phyloP scores from a whole-genome alignment of 257 asterid species.

The Scutellaria galericulata region DNA sequence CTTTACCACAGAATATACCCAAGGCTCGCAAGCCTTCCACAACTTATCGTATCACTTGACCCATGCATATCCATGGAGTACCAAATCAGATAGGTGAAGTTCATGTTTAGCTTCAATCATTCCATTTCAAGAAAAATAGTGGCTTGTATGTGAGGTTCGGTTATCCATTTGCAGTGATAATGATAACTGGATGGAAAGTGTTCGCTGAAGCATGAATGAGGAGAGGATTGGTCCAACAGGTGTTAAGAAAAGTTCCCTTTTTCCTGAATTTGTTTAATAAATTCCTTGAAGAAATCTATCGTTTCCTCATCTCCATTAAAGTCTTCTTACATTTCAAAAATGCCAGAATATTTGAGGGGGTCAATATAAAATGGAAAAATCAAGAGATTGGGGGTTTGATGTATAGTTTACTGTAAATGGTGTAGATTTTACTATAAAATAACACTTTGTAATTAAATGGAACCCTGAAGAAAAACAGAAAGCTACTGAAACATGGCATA shows the following conservation, averaged over 20 bases:
- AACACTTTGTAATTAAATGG: neutral
- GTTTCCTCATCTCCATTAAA: neutral
- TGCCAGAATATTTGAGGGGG: neutral
- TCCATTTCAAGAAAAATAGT: neutral
- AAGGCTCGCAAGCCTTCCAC: neutral
- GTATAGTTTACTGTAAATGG: neutral
- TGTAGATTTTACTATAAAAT: neutral
- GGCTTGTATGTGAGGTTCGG: neutral
- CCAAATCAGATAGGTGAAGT: neutral
- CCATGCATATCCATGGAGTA: neutral
- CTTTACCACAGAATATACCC: neutral
- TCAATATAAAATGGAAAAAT: neutral
- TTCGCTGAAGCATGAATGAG: slow-evolving; percentile 9
- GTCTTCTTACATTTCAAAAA: neutral
- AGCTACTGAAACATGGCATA: slow-evolving; percentile 18
- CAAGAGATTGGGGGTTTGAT: neutral
- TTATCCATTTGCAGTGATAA: neutral
- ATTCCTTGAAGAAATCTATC: neutral
- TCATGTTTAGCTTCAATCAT: neutral
- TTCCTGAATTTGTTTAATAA: neutral
- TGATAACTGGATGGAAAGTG: neutral
- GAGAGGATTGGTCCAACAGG: neutral
- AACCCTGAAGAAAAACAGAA: neutral
- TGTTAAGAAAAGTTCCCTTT: neutral
- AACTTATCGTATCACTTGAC: slow-evolving; percentile 8